Evolutionary conservation across 768 basidiomycete genomes (phyloP), one percentile per base, ranked within the genome.

Genomic region (Phylloporus arenicola): DNA sequence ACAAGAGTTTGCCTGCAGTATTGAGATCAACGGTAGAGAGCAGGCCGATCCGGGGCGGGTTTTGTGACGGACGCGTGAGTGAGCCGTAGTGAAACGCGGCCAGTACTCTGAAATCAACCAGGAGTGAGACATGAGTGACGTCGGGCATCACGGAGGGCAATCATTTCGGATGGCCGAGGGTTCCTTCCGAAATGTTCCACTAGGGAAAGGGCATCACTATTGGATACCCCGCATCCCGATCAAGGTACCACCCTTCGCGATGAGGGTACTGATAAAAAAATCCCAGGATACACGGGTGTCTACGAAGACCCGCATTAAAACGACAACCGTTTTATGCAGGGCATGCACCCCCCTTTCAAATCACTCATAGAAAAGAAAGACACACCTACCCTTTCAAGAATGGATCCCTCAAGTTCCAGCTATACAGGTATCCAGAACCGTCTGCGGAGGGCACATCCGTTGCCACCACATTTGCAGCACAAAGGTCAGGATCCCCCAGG

Each of bases 331-430:
- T 30, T 22, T 35, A 44, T 37, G 41, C 41, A 14, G 20, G 20
- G 37, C 37, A 39, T 8, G 25, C 40, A 13, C n/a, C 37, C 38
- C 35, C 39, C 17, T 22, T 45, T 43, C 8, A 46, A 44, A 45
- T 14, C 10, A 14, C 10, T 5, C 29, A 20, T 16, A 42, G n/a
- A n/a, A n/a, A n/a, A n/a, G n/a, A 43, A 45, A 45, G 46, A 14
- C 29, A 3, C 22, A 68, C 79, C 40, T 53, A 88, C 86, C 84
- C 76, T 62, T 88, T 88, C 51, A 90, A 58, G 57, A 89, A 89
- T 1, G 88, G 87, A 55, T 76, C 78, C 2, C 88, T 88, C 27
- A 90, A 68, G 67, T 80, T 88, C 87, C 88, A 90, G 57, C 80
- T 82, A 57, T 85, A 88, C 42, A 84, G 62, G 56, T 82, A 87